Evolutionary conservation across 2,329 filamentous ascomycete species (phyloP).

Genomic region (Ophiocordyceps camponoti-saundersi): DNA sequence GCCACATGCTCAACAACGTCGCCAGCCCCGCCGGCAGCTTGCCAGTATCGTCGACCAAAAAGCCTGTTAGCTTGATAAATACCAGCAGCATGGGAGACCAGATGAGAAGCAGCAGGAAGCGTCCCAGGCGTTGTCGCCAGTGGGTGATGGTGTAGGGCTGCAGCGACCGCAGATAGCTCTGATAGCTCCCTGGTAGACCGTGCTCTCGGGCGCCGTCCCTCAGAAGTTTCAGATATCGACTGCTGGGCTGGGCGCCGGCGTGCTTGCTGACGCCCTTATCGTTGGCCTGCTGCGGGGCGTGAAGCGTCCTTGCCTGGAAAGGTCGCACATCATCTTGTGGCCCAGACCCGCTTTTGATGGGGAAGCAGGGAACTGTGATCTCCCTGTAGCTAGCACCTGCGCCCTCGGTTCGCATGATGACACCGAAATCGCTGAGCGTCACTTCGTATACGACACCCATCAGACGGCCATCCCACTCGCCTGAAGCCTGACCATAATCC

Average conservation of each 20-base stretch:
- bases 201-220: conserved; percentile 65
- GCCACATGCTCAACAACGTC: conserved; percentile 29
- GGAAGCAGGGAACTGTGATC: conserved; percentile 61
- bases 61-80: conserved; percentile 22
- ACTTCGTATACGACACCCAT: conserved; percentile 95
- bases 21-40: conserved; percentile 52
- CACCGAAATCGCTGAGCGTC: conserved; percentile 62
- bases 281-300: conserved; percentile 34
- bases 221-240: conserved; percentile 69
- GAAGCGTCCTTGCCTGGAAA: conserved; percentile 76
- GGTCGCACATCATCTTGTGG: conserved; percentile 34
- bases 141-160: conserved; percentile 56
- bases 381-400: conserved; percentile 75
- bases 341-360: conserved; percentile 45
- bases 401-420: conserved; percentile 81
- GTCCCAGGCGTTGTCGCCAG: conserved; percentile 47
- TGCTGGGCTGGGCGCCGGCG: conserved; percentile 65
- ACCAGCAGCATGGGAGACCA: conserved; percentile 40
- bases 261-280: conserved; percentile 27
- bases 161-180: conserved; percentile 51
- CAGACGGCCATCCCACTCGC: conserved; percentile 59
- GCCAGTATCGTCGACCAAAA: conserved; percentile 50
- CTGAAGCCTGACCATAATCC: conserved; percentile 6
- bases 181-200: conserved; percentile 62
- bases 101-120: conserved; percentile 38